Evolutionary conservation across 1,139 yeast genomes (phyloP).

Genomic region (Yamadazyma friedrichii): DNA sequence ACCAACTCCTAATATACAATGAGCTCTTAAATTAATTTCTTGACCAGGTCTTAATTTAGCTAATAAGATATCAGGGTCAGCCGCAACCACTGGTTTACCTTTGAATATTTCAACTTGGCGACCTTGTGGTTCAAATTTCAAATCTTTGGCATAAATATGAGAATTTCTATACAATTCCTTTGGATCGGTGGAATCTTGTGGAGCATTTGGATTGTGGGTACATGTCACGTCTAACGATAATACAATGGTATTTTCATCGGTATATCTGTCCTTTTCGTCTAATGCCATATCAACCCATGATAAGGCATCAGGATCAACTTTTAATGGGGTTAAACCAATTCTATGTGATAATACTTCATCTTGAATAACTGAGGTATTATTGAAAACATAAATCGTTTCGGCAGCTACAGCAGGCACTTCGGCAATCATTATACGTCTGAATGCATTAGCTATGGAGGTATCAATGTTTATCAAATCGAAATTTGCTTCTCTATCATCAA

Average conservation of each 20-base stretch:
- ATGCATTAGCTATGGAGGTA: conserved; percentile 92
- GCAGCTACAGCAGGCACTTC: conserved; percentile 97
- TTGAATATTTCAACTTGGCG: conserved; percentile 71
- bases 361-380: conserved; percentile 94
- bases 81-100: conserved; percentile 68
- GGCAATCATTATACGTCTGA: conserved; percentile 93
- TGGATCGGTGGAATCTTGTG: conserved; percentile 78
- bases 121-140: conserved; percentile 90
- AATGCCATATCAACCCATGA: conserved; percentile 69
- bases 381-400: conserved; percentile 84
- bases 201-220: conserved; percentile 81
- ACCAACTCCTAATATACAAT: conserved; percentile 89
- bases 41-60: conserved; percentile 97
- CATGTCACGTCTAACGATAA: conserved; percentile 80
- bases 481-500: conserved; percentile 72
- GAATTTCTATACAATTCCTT: conserved; percentile 79
- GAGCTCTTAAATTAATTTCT: conserved; percentile 86
- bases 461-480: conserved; percentile 86
- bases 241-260: conserved; percentile 87
- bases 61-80: conserved; percentile 83
- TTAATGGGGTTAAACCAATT: conserved; percentile 87
- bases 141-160: conserved; percentile 82
- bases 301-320: conserved; percentile 85
- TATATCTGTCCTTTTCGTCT: conserved; percentile 68
- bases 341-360: conserved; percentile 96